These are phyloP conservation scores for Penicillium polonicum DNA, from an alignment of 2,329 filamentous ascomycete genomes.

Conservation along the genomic window DNA sequence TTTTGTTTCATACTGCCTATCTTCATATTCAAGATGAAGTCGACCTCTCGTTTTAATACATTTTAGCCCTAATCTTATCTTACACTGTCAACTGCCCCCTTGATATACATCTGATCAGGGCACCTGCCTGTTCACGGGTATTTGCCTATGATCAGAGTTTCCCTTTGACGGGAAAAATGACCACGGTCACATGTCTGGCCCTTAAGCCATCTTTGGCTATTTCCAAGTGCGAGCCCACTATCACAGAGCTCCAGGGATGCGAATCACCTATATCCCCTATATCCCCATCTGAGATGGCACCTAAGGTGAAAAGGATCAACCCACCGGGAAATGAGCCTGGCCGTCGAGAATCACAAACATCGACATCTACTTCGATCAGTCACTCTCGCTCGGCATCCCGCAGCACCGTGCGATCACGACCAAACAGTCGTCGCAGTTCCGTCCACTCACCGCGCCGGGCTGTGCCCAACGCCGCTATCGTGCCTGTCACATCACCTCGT, in stretches of 20 bases:
- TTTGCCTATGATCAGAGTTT: neutral
- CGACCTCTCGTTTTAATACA: conserved; percentile 12
- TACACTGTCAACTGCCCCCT: neutral
- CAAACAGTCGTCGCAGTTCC: conserved; percentile 30
- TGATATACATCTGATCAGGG: neutral
- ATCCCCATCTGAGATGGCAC: conserved; percentile 17
- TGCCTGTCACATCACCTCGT: conserved; percentile 23
- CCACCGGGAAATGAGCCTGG: conserved; percentile 8
- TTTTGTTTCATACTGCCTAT: neutral
- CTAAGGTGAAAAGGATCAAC: conserved; percentile 16
- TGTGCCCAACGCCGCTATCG: conserved; percentile 25
- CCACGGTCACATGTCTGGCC: conserved; percentile 32
- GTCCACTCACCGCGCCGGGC: conserved; percentile 31
- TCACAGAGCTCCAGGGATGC: conserved; percentile 19
- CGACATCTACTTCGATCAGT: conserved; percentile 31
- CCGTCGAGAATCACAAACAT: conserved; percentile 28
- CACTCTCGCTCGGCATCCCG: conserved; percentile 37
- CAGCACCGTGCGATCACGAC: conserved; percentile 32
- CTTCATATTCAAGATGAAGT: conserved; percentile 14
- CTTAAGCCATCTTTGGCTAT: conserved; percentile 13
- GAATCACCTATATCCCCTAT: conserved; percentile 3
- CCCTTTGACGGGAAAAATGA: conserved; percentile 16
- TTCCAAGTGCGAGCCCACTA: conserved; percentile 13
- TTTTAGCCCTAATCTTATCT: conserved; percentile 20
- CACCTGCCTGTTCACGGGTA: neutral